Percentiles rank a stretch among this genome's conserved stretches.
Evolutionary conservation across 495 filamentous ascomycete genomes (phyloP).

Genomic region (Hypoxylon fuscum): DNA sequence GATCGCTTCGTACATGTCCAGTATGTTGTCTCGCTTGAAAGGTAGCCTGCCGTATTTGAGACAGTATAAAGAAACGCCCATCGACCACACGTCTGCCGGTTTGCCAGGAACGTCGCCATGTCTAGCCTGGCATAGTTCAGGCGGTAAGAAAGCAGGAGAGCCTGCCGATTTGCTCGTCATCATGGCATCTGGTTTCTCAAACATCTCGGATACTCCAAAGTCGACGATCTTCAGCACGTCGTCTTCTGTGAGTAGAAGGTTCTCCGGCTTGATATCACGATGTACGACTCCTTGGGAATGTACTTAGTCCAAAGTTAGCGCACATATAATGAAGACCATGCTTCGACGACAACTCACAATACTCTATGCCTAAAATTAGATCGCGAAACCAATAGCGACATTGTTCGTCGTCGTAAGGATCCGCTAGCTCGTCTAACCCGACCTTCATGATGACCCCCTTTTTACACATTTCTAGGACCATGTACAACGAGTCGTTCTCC

Average conservation of each 20-base stretch:
- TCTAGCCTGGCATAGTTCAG: conserved; percentile 87
- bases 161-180: conserved; percentile 92
- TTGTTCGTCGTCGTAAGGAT: conserved; percentile 83
- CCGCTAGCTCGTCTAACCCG: conserved; percentile 80
- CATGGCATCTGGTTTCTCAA: conserved; percentile 90
- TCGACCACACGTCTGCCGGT: conserved; percentile 97
- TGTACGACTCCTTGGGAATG: conserved; percentile 96
- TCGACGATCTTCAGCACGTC: conserved; percentile 96
- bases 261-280: conserved; percentile 98
- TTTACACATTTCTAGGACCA: conserved; percentile 99
- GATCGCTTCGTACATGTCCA: conserved; percentile 92
- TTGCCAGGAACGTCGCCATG: conserved; percentile 90
- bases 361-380: conserved; percentile 94
- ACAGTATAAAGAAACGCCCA: conserved; percentile 96
- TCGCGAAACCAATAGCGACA: conserved; percentile 95
- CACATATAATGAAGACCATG: neutral
- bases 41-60: conserved; percentile 87
- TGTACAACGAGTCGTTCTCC: conserved; percentile 93
- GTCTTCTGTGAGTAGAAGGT: conserved; percentile 87
- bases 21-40: conserved; percentile 77
- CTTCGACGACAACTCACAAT: conserved; percentile 62
- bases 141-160: conserved; percentile 93
- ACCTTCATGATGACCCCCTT: conserved; percentile 99
- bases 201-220: conserved; percentile 99
- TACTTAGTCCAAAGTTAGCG: conserved; percentile 54